A percentile compares a stretch with the other conserved stretches of the same genome.
Conservation (phyloP, 208 protist genomes). For the Sergeia podlipaevii region DNA sequence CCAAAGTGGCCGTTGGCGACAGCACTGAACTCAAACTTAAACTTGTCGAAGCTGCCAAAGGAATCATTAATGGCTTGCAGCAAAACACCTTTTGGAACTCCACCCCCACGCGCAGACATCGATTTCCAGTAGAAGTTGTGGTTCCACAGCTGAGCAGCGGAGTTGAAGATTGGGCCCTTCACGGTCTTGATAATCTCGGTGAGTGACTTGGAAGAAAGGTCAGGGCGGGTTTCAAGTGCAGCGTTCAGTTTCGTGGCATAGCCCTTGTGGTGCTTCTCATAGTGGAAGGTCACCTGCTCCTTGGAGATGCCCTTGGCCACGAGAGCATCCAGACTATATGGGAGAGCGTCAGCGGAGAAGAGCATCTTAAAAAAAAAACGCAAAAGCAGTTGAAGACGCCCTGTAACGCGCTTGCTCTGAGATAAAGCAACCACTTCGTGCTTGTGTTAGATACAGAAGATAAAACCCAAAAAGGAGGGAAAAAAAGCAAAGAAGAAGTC, state of each 20-base stretch:
- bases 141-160: slow-evolving; percentile 80
- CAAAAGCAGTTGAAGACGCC: not conserved
- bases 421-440: no score
- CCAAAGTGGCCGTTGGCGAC: slow-evolving; percentile 76
- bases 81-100: slow-evolving; percentile 34
- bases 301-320: slow-evolving; percentile 42
- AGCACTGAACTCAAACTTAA: slow-evolving; percentile 76
- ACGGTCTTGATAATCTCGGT: slow-evolving; percentile 50
- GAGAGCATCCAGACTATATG: slow-evolving; percentile 41
- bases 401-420: not conserved
- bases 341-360: slow-evolving; percentile 43
- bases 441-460: not conserved
- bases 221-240: slow-evolving; percentile 21
- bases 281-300: slow-evolving; percentile 62
- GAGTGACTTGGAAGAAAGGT: slow-evolving; percentile 33
- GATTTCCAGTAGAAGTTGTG: slow-evolving; percentile 88
- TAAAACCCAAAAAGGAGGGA: not conserved
- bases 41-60: slow-evolving; percentile 69
- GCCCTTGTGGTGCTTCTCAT: slow-evolving; percentile 69
- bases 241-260: slow-evolving; percentile 79
- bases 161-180: slow-evolving; percentile 69
- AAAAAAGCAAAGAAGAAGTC: not conserved
- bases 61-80: slow-evolving; percentile 39
- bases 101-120: slow-evolving; percentile 36
- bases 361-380: slow-evolving; percentile 10